Evolutionary conservation across 2,329 filamentous ascomycete genomes (phyloP), one percentile per base, ranked within the genome.

Genomic region (Xylariaceae sp.): DNA sequence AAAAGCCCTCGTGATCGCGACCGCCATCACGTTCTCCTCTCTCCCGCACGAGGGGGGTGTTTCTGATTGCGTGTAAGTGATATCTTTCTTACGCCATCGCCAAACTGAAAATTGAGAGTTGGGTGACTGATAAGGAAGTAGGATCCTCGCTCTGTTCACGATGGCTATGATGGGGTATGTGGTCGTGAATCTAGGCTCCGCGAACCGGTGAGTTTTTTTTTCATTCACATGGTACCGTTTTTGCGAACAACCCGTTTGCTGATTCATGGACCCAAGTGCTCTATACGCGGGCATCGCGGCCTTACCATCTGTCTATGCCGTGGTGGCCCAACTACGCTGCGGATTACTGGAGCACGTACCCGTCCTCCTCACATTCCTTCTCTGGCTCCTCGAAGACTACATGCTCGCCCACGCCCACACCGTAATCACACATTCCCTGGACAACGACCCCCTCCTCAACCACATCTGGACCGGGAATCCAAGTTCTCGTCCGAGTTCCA

Each of bases 1-100:
- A 49, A 58, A 57, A 45, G 65, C 66, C 35, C 11, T 64, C 23
- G 68, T 69, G 68, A 56, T 64, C 50, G 67, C 65, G 15, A 39
- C 66, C 18, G 66, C 66, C 13, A 56, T 67, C 50, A 9, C 60
- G 47, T 57, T 63, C 48, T 57, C 60, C 17, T 64, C 51, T 10
- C 48, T 65, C 18, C 57, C 53, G 4, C 53, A 57, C 17, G 63
- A 66, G 18, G 18, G 57, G 42, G 15, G 42, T 3, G 51, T 65
- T 6, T 66, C 64, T 57, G 59, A 51, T 17, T 62, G 59, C 35
- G 56, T 69, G 67, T 70, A 37, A 66, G 67, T 56, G 5, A 42
- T 11, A n/a, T 30, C 39, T 44, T 17, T 17, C 17, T 17, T 17
- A 17, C 17, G 17, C 17, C 17, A 17, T 17, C 17, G 17, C 17